Percentiles rank a stretch among this genome's conserved stretches.
Evolutionary conservation across 106 monocot genomes (phyloP).

Genomic region (Allium sativum): DNA sequence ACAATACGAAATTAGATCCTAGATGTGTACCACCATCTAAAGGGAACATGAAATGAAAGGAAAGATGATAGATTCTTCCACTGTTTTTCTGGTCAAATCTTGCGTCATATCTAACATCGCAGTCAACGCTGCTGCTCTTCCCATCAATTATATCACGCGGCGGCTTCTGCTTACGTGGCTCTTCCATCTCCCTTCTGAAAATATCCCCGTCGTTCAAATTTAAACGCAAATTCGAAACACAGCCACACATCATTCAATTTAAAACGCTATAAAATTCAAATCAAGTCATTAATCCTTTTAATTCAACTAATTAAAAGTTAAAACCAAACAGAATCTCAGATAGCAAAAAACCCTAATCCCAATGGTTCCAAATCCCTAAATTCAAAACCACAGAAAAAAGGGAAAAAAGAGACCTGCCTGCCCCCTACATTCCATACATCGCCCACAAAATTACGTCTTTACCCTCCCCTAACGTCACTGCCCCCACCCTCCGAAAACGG

Average conservation of each 20-base stretch:
- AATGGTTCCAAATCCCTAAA: not conserved
- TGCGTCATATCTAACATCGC: too few relatives aligned
- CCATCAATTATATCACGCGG: too few relatives aligned
- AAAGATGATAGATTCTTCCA: too few relatives aligned
- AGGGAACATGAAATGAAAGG: too few relatives aligned
- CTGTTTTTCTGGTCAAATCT: too few relatives aligned
- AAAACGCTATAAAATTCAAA: not conserved
- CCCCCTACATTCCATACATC: not conserved
- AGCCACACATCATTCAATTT: not conserved
- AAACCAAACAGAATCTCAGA: not conserved
- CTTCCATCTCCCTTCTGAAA: too few relatives aligned
- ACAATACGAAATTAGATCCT: too few relatives aligned
- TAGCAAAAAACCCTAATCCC: constrained; percentile 23
- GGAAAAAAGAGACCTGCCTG: constrained; percentile 12
- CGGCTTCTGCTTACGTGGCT: too few relatives aligned
- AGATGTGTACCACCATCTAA: too few relatives aligned
- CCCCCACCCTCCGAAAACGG: constrained; percentile 75
- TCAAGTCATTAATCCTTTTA: not conserved
- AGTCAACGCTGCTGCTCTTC: too few relatives aligned
- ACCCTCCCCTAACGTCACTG: not conserved
- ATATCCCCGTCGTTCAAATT: not conserved
- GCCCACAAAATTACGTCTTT: not conserved
- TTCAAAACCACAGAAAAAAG: constrained; percentile 9
- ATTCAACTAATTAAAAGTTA: too few relatives aligned
- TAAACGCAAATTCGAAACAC: not conserved